Evolutionary conservation across 169 alveolate genomes (phyloP), one percentile per base, ranked within the genome.

Genomic region (Eimeria tenella): DNA sequence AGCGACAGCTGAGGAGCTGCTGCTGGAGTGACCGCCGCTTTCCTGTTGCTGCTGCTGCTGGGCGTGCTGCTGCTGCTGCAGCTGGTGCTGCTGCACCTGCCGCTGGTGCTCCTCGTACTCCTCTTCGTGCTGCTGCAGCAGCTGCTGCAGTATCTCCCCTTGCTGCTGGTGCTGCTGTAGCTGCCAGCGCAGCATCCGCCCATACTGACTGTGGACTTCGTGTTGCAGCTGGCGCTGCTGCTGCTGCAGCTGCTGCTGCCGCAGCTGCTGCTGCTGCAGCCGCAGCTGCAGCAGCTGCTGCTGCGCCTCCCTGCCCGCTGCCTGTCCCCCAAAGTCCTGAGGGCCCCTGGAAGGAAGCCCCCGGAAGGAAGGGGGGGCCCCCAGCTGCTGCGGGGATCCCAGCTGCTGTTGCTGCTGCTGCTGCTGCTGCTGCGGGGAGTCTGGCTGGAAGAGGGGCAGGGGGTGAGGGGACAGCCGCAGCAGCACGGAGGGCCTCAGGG

Each of bases 161-260:
- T 13, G 94, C 95, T 81, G 74, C 95, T 5, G 90, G 97, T 42
- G 95, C 94, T 4, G 93, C 95, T 19, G 99, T 99, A 0, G 94
- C 98, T 17, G 99, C 99, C 42, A 31, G 42, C 42, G 91, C 91
- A 23, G 99, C 99, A 15, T 99, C 99, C 31, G 95, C 98, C n/a
- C 99, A 99, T 1, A 98, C 98, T 95, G 93, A 96, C 73, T 98
- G 98, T 82, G 97, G 98, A 11, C 73, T 19, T 15, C 73, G 21
- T 0, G 73, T 8, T 63, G 73, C 73, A 19, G 73, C 73, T 15
- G 21, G 23, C 73, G 73, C 73, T 63, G 21, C 15, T 63, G 73
- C 73, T 63, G 23, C 73, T 63, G 73, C 73, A 6, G 73, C 73
- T 15, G 73, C 73, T 15, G 73, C 21, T 15, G 73, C 21, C 21